Evolutionary conservation across 768 basidiomycete species (phyloP).

Genomic region (Neoboletus brunneissimus): DNA sequence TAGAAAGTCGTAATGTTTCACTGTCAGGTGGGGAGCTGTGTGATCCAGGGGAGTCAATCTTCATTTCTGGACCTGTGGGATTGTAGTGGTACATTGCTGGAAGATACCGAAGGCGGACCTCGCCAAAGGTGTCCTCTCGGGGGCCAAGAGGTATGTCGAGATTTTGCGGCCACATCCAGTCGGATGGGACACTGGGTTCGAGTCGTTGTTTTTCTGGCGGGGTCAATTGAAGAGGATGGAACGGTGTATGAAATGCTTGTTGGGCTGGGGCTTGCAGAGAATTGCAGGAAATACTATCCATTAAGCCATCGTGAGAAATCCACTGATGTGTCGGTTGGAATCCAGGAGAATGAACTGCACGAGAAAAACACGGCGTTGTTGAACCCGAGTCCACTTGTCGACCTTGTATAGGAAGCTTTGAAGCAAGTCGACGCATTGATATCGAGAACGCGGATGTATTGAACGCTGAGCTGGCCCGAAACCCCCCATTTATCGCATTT

Average conservation of each 20-base stretch:
- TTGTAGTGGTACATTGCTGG: slow-evolving; percentile 3
- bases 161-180: slow-evolving; percentile 22
- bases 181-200: not conserved
- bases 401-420: slow-evolving; percentile 27
- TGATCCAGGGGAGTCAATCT: not conserved
- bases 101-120: slow-evolving; percentile 8
- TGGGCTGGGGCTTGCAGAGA: slow-evolving; percentile 26
- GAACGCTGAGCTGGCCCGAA: slow-evolving; percentile 11
- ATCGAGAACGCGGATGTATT: slow-evolving; percentile 24
- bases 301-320: slow-evolving; percentile 11
- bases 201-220: slow-evolving; percentile 16
- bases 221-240: slow-evolving; percentile 24
- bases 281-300: slow-evolving; percentile 4
- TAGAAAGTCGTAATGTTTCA: slow-evolving; percentile 12
- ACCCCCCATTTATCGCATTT: slow-evolving; percentile 9
- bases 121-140: slow-evolving; percentile 9
- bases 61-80: slow-evolving; percentile 5
- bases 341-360: slow-evolving; percentile 10
- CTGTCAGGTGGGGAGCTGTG: slow-evolving; percentile 8
- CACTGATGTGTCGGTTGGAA: slow-evolving; percentile 17
- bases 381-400: slow-evolving; percentile 22
- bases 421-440: slow-evolving; percentile 32
- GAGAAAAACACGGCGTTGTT: slow-evolving; percentile 7
- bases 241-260: slow-evolving; percentile 29
- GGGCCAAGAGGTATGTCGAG: slow-evolving; percentile 4